phyloP scores from a whole-genome alignment of 441 rosid species.

The Syzygium syzygioides region DNA sequence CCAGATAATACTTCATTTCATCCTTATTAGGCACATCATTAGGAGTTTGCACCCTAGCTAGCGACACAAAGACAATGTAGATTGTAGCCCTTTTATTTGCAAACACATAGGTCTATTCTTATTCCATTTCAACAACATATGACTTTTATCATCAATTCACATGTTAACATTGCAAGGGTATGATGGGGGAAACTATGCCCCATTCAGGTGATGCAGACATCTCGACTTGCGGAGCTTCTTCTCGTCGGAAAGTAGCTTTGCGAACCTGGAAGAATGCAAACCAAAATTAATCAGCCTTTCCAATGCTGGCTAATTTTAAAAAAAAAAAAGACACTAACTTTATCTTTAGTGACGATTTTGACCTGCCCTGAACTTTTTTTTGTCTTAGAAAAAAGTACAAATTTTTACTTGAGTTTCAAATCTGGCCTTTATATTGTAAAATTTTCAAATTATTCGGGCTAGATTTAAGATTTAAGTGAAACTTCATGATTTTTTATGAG shows the following conservation, averaged over 20 bases:
- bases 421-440: too few species aligned
- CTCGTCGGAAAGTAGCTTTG: slow-evolving; percentile 39
- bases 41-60: neutral
- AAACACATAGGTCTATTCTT: neutral
- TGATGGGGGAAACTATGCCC: neutral
- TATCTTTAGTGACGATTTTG: too few species aligned
- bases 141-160: neutral
- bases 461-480: too few species aligned
- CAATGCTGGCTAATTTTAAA: neutral
- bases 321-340: too few species aligned
- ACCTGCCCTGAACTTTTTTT: too few species aligned
- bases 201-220: neutral
- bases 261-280: slow-evolving; percentile 18
- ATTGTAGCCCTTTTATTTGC: neutral
- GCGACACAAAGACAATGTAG: neutral
- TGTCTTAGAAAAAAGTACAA: too few species aligned
- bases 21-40: neutral
- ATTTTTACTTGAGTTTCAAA: too few species aligned
- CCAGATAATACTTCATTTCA: neutral
- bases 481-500: too few species aligned
- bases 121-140: neutral
- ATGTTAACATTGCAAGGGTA: neutral
- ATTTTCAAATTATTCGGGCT: too few species aligned
- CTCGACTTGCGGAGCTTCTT: slow-evolving; percentile 24
- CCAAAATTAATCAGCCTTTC: neutral